Evolutionary conservation across 148 eudicot genomes (phyloP), one percentile per base, ranked within the genome.

Genomic region (Arctostaphylos glauca): DNA sequence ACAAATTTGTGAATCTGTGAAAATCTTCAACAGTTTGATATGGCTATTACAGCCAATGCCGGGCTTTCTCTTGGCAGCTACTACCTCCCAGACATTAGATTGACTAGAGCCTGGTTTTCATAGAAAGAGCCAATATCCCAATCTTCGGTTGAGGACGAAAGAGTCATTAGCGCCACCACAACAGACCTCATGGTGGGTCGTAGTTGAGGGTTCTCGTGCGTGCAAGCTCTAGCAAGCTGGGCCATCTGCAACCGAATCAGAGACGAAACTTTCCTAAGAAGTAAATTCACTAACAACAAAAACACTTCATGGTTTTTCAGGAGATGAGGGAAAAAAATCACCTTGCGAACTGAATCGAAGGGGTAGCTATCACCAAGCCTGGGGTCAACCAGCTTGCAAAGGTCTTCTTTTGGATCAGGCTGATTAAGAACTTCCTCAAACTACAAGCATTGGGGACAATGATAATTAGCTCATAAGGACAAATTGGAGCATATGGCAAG

Each of bases 221-320:
- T 95, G 76, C 98, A 95, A 55, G 93, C 94, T 86, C 84, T 89
- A 5, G 95, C 98, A 59, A 95, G 96, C 89, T 74, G 89, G 62
- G 92, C 94, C 93, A 83, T 77, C 85, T 83, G 81, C 77, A 83
- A 77, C 74, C 50, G 25, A 19, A 41, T 59, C 2, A 31, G 21
- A 76, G 9, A 53, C 50, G 54, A 47, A 25, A 56, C 0, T 41
- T 18, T 0, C 7, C 0, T 58, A 25, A 77, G 64, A 77, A 31
- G 38, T 54, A 54, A 5, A 12, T 25, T 49, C 18, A 25, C 9
- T 14, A 0, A n/a, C 67, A 76, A 2, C 9, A 3, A 64, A 1
- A 9, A 60, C 54, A 10, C 7, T 5, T 16, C 15, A 48, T 5
- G 21, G 3, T 2, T 12, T 14, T 54, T 4, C 54, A 6, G 7